Evolutionary conservation across 176 grass and related monocot species (phyloP), one percentile per base, ranked within the genome.

Genomic region (Miscanthus lutarioriparius): DNA sequence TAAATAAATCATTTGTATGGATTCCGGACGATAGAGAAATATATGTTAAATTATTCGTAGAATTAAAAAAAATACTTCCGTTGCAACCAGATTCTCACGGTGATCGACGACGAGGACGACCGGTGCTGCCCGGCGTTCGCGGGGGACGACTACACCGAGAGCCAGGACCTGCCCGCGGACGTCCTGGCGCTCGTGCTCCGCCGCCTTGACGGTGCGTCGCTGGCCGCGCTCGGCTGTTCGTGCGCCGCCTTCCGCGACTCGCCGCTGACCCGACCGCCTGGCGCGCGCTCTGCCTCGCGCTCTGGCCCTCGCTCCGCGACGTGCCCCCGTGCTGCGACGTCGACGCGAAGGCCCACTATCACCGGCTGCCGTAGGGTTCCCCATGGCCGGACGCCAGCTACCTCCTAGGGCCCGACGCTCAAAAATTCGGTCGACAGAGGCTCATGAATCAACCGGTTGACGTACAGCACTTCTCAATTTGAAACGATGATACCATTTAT

Each of bases 81-180:
- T 53, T 74, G 8, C 6, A 30, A 30, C 28, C 28, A 30, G 19
- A 19, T 30, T 4, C 4, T 58, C 72, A 75, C 32, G 27, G 3
- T 32, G 20, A 61, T 40, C 49, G 19, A 20, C 54, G 8, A 4
- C 75, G 2, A 30, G 1, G 44, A 0, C 72, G 51, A 7, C 32
- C 30, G 5, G 30, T 14, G 1, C 26, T 20, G 5, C 51, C 3
- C 33, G 6, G 32, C 51, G 30, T 23, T 61, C 22, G 20, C 4
- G 3, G 72, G 4, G 7, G 84, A 56, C 40, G 80, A 28, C 40
- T 33, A 45, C 25, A 38, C 6, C 22, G 70, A 44, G 19, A n/a
- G 1, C 23, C 61, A 94, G 41, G 92, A 97, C 77, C 86, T 97
- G 10, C 94, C 90, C 45, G 45, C 27, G 28, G 94, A 97, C 69